phyloP scores from a whole-genome alignment of 768 basidiomycete species.

The Leccinum broughii region DNA sequence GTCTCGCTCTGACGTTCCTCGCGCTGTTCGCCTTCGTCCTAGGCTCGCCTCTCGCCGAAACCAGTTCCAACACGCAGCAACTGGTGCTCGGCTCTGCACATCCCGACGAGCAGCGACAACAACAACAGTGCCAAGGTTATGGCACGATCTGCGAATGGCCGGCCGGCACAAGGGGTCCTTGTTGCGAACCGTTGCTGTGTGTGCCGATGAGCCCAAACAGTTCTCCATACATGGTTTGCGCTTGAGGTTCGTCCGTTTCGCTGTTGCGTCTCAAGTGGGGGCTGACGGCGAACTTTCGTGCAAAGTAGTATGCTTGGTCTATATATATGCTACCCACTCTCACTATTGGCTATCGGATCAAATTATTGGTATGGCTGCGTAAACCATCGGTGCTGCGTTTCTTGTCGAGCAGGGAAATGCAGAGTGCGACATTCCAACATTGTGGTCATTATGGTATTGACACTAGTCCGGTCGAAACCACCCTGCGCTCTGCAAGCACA shows the following conservation, averaged over 20 bases:
- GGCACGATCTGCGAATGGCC: not conserved
- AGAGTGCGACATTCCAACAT: not conserved
- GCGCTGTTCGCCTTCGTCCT: conserved; percentile 3
- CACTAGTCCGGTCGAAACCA: not conserved
- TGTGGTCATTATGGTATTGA: not conserved
- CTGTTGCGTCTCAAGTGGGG: not conserved
- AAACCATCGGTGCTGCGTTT: not conserved
- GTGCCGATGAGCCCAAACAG: conserved; percentile 5
- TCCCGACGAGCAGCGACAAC: not conserved
- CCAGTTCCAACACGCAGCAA: conserved; percentile 6
- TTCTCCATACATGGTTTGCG: conserved; percentile 16
- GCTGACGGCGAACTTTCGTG: not conserved
- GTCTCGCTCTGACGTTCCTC: not conserved
- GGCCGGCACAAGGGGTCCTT: conserved; percentile 13
- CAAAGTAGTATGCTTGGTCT: not conserved
- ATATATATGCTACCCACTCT: not conserved
- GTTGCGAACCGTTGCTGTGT: conserved; percentile 13
- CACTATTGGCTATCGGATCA: not conserved
- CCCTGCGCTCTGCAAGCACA: not conserved
- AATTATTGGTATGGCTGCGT: not conserved
- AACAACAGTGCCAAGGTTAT: not conserved
- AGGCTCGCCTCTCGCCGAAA: conserved; percentile 2
- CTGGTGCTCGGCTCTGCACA: not conserved
- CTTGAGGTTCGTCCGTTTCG: conserved; percentile 2
- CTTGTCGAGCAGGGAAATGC: too few species aligned